Conservation (phyloP, 345 rosid species). For the Firmiana major region DNA sequence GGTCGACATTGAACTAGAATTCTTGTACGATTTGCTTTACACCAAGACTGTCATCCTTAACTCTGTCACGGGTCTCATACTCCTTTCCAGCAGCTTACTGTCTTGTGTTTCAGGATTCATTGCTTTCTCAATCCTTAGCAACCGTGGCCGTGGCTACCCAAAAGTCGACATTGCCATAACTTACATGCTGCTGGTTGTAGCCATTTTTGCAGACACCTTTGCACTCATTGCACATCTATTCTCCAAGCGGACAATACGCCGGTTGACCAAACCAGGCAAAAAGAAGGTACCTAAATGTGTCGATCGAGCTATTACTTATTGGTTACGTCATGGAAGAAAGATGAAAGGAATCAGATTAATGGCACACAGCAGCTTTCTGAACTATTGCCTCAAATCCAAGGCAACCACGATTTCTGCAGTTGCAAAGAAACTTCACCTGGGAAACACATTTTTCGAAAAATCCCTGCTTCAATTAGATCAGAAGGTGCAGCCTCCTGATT, state of each 20-base stretch:
- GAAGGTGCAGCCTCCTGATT: neutral
- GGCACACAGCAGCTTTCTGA: constrained; percentile 16
- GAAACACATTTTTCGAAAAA: neutral
- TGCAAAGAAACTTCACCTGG: neutral
- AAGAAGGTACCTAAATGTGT: neutral
- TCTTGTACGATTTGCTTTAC: constrained; percentile 13
- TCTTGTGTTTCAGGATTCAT: neutral
- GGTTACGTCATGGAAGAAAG: neutral
- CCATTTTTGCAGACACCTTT: constrained; percentile 20
- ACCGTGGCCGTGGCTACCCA: accelerated
- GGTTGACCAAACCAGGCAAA: neutral
- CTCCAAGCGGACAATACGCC: constrained; percentile 14
- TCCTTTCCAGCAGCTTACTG: neutral
- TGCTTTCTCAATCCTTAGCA: neutral
- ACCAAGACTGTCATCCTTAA: constrained; percentile 17
- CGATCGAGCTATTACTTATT: neutral
- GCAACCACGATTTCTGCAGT: no score
- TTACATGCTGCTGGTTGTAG: constrained; percentile 16
- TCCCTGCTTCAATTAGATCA: neutral
- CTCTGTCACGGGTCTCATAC: neutral
- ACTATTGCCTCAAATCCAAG: constrained; percentile 3
- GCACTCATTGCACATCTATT: constrained; percentile 4
- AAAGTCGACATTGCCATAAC: constrained; percentile 1
- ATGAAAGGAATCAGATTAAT: constrained; percentile 13
- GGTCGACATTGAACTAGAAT: constrained; percentile 13